Evolutionary conservation across 257 asterid species (phyloP).

Genomic region (Solanum sitiens): DNA sequence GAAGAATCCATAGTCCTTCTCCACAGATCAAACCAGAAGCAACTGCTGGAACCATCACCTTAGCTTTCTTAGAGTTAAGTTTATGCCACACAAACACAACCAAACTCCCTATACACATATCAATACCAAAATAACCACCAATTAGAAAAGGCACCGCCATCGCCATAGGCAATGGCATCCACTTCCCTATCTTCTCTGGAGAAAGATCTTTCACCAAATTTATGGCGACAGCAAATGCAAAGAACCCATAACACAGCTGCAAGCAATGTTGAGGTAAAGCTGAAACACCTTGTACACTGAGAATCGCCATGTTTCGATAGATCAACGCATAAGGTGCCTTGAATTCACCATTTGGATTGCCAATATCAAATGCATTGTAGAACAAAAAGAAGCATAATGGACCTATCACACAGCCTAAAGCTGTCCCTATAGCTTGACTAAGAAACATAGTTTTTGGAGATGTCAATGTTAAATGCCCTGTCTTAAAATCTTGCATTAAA

Average conservation of each 20-base stretch:
- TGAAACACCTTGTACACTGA: slow-evolving; percentile 78
- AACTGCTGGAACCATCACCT: slow-evolving; percentile 62
- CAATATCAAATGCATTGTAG: slow-evolving; percentile 70
- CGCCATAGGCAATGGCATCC: slow-evolving; percentile 84
- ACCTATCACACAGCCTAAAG: slow-evolving; percentile 50
- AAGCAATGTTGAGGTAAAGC: slow-evolving; percentile 73
- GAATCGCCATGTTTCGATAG: slow-evolving; percentile 64
- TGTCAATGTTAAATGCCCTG: slow-evolving; percentile 53
- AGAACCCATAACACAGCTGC: slow-evolving; percentile 64
- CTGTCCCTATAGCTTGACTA: slow-evolving; percentile 65
- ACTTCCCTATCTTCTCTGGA: slow-evolving; percentile 43
- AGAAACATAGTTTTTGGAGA: slow-evolving; percentile 67
- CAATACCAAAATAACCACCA: slow-evolving; percentile 66
- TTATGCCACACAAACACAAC: slow-evolving; percentile 58
- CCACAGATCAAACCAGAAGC: slow-evolving; percentile 90
- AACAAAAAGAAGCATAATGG: slow-evolving; percentile 55
- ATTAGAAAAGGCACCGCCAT: slow-evolving; percentile 81
- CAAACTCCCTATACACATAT: slow-evolving; percentile 81
- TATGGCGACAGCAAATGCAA: slow-evolving; percentile 43
- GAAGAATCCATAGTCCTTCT: slow-evolving; percentile 79
- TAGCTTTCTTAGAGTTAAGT: slow-evolving; percentile 32
- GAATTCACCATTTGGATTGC: slow-evolving; percentile 71
- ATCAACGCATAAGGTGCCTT: slow-evolving; percentile 80
- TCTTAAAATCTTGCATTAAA: slow-evolving; percentile 67
- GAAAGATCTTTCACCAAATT: slow-evolving; percentile 46